Percentiles rank a stretch among this genome's conserved stretches.
These are phyloP conservation scores for Diplocarpon mali DNA, from an alignment of 2,329 filamentous ascomycete genomes.

Conservation along the genomic window DNA sequence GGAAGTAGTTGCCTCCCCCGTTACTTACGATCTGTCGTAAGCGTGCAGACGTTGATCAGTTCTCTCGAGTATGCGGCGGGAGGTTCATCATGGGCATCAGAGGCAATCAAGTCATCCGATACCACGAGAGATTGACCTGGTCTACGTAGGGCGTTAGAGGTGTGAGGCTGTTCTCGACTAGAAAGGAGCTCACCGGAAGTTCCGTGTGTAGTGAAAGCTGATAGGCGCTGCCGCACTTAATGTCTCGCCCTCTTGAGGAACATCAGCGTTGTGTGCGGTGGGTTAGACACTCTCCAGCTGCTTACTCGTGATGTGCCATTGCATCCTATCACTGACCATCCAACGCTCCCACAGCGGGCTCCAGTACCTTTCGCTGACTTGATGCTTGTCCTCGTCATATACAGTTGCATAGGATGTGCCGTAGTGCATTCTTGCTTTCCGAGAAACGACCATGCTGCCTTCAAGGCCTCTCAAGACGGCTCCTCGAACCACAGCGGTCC, in stretches of 20 bases:
- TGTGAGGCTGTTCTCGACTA: no score
- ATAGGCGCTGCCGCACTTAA: conserved; percentile 65
- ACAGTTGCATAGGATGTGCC: conserved; percentile 74
- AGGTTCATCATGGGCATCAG: conserved; percentile 48
- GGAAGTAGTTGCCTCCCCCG: no score
- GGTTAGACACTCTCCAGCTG: no score
- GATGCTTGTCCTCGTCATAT: conserved; percentile 66
- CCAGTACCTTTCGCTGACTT: conserved; percentile 66
- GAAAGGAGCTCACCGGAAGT: conserved; percentile 42
- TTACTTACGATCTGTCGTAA: conserved; percentile 74
- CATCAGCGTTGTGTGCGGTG: no score
- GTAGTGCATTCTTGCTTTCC: conserved; percentile 61
- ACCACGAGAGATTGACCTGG: conserved; percentile 64
- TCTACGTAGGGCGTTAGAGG: no score
- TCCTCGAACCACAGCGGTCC: conserved; percentile 70
- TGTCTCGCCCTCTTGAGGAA: conserved; percentile 49
- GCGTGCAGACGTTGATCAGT: conserved; percentile 63
- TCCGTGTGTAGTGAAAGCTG: conserved; percentile 76
- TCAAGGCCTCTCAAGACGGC: conserved; percentile 66
- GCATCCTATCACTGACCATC: conserved; percentile 78
- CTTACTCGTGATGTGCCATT: conserved; percentile 67
- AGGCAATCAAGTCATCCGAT: conserved; percentile 70
- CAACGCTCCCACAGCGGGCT: conserved; percentile 68
- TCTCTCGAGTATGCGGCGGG: conserved; percentile 50
- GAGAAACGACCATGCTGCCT: conserved; percentile 67